Percentiles rank a stretch among this genome's conserved stretches.
Conservation (phyloP, 2,329 filamentous ascomycete species). For the Xylariaceae sp. region DNA sequence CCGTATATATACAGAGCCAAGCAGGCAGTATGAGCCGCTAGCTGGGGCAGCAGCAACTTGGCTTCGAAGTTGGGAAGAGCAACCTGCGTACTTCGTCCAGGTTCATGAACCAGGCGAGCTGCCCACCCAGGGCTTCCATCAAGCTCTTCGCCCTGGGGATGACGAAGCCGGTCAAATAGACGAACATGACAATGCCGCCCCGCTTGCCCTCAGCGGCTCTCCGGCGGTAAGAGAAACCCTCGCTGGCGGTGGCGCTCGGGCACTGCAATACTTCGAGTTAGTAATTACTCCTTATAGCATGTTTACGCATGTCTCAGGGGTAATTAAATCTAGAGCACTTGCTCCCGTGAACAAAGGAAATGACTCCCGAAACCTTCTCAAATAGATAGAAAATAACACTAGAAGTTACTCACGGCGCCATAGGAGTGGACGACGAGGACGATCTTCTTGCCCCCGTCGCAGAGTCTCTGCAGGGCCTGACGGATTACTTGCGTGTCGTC, state of each 20-base stretch:
- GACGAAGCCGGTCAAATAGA: constrained; percentile 30
- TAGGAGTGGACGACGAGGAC: constrained; percentile 5
- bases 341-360: too few relatives aligned
- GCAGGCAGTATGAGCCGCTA: not conserved
- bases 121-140: constrained; percentile 14
- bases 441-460: constrained; percentile 21
- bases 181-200: constrained; percentile 30
- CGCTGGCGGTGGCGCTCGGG: constrained; percentile 4
- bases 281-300: too few relatives aligned
- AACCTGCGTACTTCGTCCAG: constrained; percentile 15
- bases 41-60: not conserved
- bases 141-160: constrained; percentile 21
- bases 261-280: too few relatives aligned
- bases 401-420: too few relatives aligned
- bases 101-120: constrained; percentile 10
- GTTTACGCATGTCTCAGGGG: too few relatives aligned
- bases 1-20: too few relatives aligned
- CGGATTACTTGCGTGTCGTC: constrained; percentile 12
- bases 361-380: too few relatives aligned
- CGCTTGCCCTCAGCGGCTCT: constrained; percentile 19
- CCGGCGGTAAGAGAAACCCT: constrained; percentile 27
- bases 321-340: too few relatives aligned
- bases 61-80: not conserved
- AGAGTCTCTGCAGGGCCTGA: constrained; percentile 4
- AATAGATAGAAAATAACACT: too few relatives aligned